Percentiles rank a stretch among this genome's conserved stretches.
phyloP scores from a whole-genome alignment of 2,329 filamentous ascomycete genomes.

The Ceratocystis huliohia region DNA sequence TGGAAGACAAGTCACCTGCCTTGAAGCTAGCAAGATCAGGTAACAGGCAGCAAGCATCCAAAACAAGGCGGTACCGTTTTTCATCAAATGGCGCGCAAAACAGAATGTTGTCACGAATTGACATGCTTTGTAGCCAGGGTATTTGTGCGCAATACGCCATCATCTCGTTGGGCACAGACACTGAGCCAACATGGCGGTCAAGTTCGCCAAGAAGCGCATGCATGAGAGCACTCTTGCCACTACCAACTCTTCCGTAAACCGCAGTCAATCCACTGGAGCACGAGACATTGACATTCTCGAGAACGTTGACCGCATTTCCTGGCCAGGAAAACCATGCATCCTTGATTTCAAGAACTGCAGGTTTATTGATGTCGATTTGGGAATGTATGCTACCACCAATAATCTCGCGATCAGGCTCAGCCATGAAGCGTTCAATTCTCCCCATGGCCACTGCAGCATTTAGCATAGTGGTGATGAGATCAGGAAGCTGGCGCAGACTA shows the following conservation, averaged over 20 bases:
- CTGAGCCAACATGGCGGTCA: slow-evolving; percentile 47
- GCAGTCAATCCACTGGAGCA: slow-evolving; percentile 42
- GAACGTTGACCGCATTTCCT: slow-evolving; percentile 41
- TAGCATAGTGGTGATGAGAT: slow-evolving; percentile 60
- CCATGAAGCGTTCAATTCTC: slow-evolving; percentile 77
- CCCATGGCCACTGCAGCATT: slow-evolving; percentile 74
- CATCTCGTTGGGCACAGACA: slow-evolving; percentile 37
- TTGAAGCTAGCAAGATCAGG: slow-evolving; percentile 45
- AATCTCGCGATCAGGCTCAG: slow-evolving; percentile 61
- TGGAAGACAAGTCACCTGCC: slow-evolving; percentile 44
- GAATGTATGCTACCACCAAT: slow-evolving; percentile 23
- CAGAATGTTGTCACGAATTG: slow-evolving; percentile 50
- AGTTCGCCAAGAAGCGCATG: slow-evolving; percentile 50
- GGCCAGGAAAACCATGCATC: slow-evolving; percentile 71
- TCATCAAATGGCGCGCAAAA: slow-evolving; percentile 47
- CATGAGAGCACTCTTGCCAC: slow-evolving; percentile 49
- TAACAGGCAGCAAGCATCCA: slow-evolving; percentile 47
- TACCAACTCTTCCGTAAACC: slow-evolving; percentile 46
- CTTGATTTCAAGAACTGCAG: slow-evolving; percentile 39
- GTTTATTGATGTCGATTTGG: slow-evolving; percentile 24
- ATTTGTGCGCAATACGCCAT: slow-evolving; percentile 47
- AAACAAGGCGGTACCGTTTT: slow-evolving; percentile 43
- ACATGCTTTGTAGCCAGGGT: slow-evolving; percentile 54
- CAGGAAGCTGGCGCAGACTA: slow-evolving; percentile 61
- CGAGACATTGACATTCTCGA: slow-evolving; percentile 35